Percentiles rank a stretch among this genome's conserved stretches.
Conservation (phyloP, 176 grass and related monocot genomes). For the Musa acuminata region DNA sequence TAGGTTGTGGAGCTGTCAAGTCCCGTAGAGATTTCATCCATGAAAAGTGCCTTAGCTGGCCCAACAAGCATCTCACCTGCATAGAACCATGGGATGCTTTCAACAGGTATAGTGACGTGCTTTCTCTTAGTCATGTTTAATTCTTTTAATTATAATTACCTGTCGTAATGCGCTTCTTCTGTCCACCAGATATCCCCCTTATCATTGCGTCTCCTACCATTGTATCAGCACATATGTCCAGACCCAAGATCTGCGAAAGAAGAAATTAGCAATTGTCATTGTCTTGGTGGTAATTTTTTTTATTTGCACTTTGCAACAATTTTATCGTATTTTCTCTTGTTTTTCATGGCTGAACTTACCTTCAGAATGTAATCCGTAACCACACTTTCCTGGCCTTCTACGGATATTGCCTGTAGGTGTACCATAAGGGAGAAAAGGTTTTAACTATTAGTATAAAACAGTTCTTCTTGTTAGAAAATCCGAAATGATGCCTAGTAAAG, state of each 20-base stretch:
- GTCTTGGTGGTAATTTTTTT: too few relatives aligned
- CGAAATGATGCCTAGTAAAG: too few relatives aligned
- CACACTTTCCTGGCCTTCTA: slow-evolving; percentile 27
- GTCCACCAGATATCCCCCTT: slow-evolving; percentile 25
- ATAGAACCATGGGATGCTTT: background rate
- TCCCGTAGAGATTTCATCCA: slow-evolving; percentile 65
- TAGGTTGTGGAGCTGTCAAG: slow-evolving; percentile 61
- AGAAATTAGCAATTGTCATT: background rate
- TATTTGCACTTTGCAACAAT: too few relatives aligned
- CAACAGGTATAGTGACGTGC: background rate
- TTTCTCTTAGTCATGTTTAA: background rate
- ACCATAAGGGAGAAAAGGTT: background rate
- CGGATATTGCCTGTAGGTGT: slow-evolving; percentile 26
- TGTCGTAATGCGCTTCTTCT: slow-evolving; percentile 28
- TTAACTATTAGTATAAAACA: background rate
- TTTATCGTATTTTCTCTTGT: too few relatives aligned
- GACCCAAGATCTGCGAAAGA: slow-evolving; percentile 33
- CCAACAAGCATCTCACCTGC: slow-evolving; percentile 56
- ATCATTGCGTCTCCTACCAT: slow-evolving; percentile 37
- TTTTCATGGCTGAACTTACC: slow-evolving; percentile 3
- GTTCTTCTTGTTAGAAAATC: too few relatives aligned
- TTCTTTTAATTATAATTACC: slow-evolving; percentile 12
- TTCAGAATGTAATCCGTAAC: slow-evolving; percentile 43
- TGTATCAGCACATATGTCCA: slow-evolving; percentile 35
- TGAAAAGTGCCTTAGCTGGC: slow-evolving; percentile 43